phyloP scores from a whole-genome alignment of 2,329 filamentous ascomycete genomes.

The Keithomyces neogunnii region DNA sequence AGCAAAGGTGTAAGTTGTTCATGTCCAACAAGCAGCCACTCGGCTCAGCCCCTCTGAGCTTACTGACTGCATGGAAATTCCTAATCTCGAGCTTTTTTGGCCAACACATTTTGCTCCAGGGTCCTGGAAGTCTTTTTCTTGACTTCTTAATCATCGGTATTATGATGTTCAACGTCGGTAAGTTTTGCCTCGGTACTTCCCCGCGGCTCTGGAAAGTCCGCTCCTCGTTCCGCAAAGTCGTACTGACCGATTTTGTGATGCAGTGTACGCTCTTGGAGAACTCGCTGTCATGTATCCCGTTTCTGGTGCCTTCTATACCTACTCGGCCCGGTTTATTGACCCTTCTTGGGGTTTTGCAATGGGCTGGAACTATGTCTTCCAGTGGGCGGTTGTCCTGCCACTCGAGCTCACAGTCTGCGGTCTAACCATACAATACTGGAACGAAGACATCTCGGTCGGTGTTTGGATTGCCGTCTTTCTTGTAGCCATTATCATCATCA shows the following conservation, averaged over 20 bases:
- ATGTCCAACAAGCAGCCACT: too few species aligned
- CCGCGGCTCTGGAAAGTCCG: not conserved
- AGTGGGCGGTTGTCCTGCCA: conserved; percentile 39
- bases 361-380: conserved; percentile 41
- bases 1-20: conserved; percentile 30
- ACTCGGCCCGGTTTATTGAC: conserved; percentile 50
- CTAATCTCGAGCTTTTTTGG: not conserved
- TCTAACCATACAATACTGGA: conserved; percentile 45
- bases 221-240: not conserved
- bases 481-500: conserved; percentile 35
- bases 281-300: conserved; percentile 51
- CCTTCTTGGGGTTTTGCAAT: conserved; percentile 48
- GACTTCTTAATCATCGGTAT: conserved; percentile 48
- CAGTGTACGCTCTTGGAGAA: conserved; percentile 49
- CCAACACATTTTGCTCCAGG: conserved; percentile 14
- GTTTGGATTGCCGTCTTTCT: conserved; percentile 45
- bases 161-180: conserved; percentile 51
- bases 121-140: conserved; percentile 34
- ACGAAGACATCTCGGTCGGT: conserved; percentile 30
- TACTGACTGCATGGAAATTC: not conserved
- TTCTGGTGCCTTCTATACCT: conserved; percentile 52
- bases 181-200: conserved; percentile 2
- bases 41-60: not conserved
- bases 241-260: not conserved
- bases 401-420: conserved; percentile 40